Percentiles rank a stretch among this genome's conserved stretches.
phyloP scores from a whole-genome alignment of 2,329 filamentous ascomycete genomes.

The Cercospora sesami region DNA sequence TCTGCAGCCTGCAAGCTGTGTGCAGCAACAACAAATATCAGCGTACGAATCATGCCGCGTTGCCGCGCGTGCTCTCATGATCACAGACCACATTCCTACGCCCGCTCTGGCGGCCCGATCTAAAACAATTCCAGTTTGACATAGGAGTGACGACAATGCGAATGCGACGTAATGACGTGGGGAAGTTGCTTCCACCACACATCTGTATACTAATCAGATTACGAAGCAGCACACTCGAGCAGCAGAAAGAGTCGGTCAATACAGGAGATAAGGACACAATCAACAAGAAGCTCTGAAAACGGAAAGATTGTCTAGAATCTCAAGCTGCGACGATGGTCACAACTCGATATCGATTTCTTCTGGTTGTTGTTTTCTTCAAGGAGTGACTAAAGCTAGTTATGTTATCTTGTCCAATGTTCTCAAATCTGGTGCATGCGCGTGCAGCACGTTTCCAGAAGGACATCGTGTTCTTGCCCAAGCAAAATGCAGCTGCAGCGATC shows the following conservation, averaged over 20 bases:
- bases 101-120: neutral
- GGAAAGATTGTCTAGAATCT: neutral
- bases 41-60: neutral
- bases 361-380: slow-evolving; percentile 7
- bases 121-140: neutral
- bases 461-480: neutral
- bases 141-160: neutral
- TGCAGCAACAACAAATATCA: neutral
- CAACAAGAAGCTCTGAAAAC: neutral
- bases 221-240: neutral
- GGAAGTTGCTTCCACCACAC: neutral
- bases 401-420: neutral
- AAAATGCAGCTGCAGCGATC: neutral
- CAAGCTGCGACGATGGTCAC: neutral
- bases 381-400: slow-evolving; percentile 21
- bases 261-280: neutral
- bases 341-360: slow-evolving; percentile 19
- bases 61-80: neutral
- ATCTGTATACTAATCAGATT: neutral
- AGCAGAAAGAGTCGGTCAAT: neutral
- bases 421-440: neutral
- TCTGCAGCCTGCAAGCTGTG: neutral
- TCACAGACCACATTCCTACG: neutral
- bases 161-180: neutral
- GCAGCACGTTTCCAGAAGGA: neutral